Evolutionary conservation across 2,329 filamentous ascomycete genomes (phyloP), one percentile per base, ranked within the genome.

Genomic region (Xylariomycetidae sp.): DNA sequence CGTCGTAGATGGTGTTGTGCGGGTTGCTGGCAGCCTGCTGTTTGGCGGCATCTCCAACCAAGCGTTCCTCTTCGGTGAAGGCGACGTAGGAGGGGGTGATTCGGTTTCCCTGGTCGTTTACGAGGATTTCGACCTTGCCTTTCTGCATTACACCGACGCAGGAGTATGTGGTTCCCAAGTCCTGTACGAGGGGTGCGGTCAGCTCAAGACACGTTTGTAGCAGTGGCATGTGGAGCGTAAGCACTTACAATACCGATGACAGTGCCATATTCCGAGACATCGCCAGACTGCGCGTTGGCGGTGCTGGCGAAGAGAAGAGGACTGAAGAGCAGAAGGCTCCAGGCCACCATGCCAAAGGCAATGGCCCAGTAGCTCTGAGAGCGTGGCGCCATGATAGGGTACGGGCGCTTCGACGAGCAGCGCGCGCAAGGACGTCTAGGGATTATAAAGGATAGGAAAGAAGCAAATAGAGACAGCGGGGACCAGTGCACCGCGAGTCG

Each of bases 11-110:
- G 33, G 85, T 90, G 57, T 81, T 77, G 50, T 57, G 66, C 28
- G 85, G 85, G 74, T 90, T 90, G 36, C 79, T 65, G 44, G 85
- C 81, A 58, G 85, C 88, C 74, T 94, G 88, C 71, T 94, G 93
- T 82, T 95, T 95, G 56, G 88, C 88, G 56, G 92, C 87, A 65
- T 98, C 92, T 75, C 92, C 92, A 51, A 98, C 88, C 49, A 98
- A 75, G 60, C 92, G 82, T 69, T 96, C 92, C 46, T 95, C 88
- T 55, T 96, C 89, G 64, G 88, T 96, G 66, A 94, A 95, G 57
- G 87, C 88, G 60, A 95, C 88, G 67, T 92, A 95, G 46, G 87
- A 94, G 35, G 88, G 88, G 53, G 88, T 94, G 52, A 94, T 94
- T 72, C 87, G 85, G 79, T 94, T 88, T 74, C 87, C 87, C 74